Conservation (phyloP, 305 asterid species). For the Caryopteris hybrid region DNA sequence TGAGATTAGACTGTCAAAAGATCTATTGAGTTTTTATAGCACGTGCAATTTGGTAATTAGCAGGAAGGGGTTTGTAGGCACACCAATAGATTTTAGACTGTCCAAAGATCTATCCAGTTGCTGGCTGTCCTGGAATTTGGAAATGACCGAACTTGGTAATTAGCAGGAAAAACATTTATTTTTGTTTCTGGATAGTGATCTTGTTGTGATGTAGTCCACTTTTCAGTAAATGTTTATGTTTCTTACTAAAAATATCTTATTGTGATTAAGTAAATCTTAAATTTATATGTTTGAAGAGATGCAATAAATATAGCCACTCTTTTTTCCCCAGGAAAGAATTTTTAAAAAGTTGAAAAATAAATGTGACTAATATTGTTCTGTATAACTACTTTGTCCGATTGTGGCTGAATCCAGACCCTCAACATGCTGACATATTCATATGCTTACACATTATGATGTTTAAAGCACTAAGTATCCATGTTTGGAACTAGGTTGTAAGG, state of each 20-base stretch:
- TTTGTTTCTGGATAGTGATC: neutral
- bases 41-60: neutral
- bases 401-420: neutral
- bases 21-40: neutral
- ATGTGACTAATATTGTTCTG: neutral
- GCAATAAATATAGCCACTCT: neutral
- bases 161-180: neutral
- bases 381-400: neutral
- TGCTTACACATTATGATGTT: neutral
- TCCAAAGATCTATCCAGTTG: neutral
- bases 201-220: neutral
- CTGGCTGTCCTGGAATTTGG: neutral
- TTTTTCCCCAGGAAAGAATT: neutral
- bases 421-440: neutral
- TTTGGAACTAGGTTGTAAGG: too few species aligned
- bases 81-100: neutral
- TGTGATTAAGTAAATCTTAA: neutral
- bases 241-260: too few species aligned
- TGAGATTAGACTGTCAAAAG: neutral
- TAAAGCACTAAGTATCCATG: neutral
- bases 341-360: too few species aligned
- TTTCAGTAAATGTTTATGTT: too few species aligned
- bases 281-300: neutral
- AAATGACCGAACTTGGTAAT: neutral
- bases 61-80: neutral